Evolutionary conservation across 371 early-diverging fungal genomes (phyloP), one percentile per base, ranked within the genome.

Genomic region (Syncephalastrum monosporum): DNA sequence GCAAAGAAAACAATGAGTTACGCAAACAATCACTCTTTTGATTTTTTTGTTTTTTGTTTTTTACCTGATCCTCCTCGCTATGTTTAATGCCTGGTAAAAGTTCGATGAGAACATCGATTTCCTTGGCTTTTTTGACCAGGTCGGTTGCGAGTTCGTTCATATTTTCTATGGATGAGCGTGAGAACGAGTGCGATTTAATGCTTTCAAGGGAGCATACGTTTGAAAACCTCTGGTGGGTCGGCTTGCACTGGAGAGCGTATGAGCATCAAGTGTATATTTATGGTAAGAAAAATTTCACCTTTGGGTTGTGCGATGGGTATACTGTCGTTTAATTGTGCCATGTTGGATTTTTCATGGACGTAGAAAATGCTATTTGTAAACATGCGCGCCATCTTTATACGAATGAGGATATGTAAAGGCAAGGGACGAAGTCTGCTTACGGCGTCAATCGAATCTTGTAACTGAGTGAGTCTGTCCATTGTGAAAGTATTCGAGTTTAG

Each of bases 61-160:
- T 42, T 53, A 82, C 88, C 73, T 88, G 89, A 23, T 87, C 82
- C 41, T 84, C 85, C 49, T 85, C 87, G 2, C 83, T 78, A 49
- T 79, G 67, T 8, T 81, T 60, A 27, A 89, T 79, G 0, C 89
- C 89, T 1, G 91, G 89, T 41, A 90, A 62, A 27, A 72, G 69
- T 59, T 89, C 87, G 57, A 89, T 82, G 19, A 90, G 60, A 16
- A 79, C 72, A 53, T 90, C 91, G 27, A 87, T 83, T 47, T 88
- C 87, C 61, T 89, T 86, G 27, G 81, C 82, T 38, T 88, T 86
- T 41, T 85, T 83, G 6, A 84, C 85, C 53, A 90, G 74, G 65
- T 90, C 91, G 6, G 80, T 64, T 0, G 83, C 86, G 6, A 83
- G 65, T 56, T 86, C 85, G 41, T 78, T 71, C 59, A 86, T 77